phyloP scores from a whole-genome alignment of 176 grass and related monocot genomes.

The Oryza nivara region DNA sequence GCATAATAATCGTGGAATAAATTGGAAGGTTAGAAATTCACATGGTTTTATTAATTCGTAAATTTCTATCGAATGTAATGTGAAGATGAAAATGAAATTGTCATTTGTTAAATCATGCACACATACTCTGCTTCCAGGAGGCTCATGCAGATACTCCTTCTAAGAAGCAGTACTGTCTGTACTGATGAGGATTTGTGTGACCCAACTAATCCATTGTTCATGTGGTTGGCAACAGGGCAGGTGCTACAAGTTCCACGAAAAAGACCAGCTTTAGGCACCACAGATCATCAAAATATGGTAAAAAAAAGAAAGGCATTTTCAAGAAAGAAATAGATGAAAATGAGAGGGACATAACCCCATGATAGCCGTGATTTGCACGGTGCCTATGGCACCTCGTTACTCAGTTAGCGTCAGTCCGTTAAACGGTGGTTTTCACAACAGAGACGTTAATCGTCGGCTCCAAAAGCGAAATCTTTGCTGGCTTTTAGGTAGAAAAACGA shows the following conservation, averaged over 20 bases:
- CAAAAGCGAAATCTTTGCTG: not conserved
- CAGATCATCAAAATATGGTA: not conserved
- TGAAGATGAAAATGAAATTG: not conserved
- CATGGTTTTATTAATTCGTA: no score
- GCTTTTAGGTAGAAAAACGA: conserved; percentile 6
- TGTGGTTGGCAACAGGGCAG: conserved; percentile 1
- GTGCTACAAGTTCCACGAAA: not conserved
- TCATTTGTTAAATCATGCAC: conserved; percentile 16
- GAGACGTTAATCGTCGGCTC: conserved; percentile 27
- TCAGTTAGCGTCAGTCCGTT: conserved; percentile 29
- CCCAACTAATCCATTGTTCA: conserved; percentile 44
- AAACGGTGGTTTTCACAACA: conserved; percentile 33
- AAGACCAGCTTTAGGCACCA: not conserved
- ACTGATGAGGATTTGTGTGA: conserved; percentile 41
- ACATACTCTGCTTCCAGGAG: not conserved
- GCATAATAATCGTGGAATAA: not conserved
- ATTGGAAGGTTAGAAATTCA: no score
- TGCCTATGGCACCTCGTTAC: conserved; percentile 31
- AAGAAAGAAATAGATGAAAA: not conserved
- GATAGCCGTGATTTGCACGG: conserved; percentile 35
- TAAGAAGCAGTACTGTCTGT: not conserved
- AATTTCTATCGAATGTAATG: no score
- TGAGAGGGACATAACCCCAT: not conserved
- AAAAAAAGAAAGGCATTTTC: not conserved
- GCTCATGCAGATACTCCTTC: conserved; percentile 21